Evolutionary conservation across 768 basidiomycete species (phyloP), one percentile per base, ranked within the genome.

Genomic region (Boletus patriciae): DNA sequence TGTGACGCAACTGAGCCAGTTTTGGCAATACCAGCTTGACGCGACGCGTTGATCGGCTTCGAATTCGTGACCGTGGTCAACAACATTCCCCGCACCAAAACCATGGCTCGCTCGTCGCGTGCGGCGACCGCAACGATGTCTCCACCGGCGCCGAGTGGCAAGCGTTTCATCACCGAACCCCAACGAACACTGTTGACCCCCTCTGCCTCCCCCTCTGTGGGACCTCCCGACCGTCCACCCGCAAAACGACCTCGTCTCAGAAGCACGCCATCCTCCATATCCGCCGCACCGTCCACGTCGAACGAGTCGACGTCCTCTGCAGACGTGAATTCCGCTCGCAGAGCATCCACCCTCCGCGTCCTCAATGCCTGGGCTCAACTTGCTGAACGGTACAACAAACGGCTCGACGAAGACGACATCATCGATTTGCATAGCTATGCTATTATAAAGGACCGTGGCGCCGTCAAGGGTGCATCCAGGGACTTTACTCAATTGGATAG

Each of bases 371-470:
- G 90, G 90, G 76, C 81, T 27, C 77, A 81, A 50, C 81, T 92
- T 4, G 88, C 82, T 4, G 83, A 86, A 46, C 81, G 87, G 25
- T 87, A 91, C 66, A 78, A 80, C 34, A 78, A 82, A 49, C 78
- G 79, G 43, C 73, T 90, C 38, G 87, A 89, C 61, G 85, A 92
- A 65, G 90, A 92, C 69, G 90, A 93, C 68, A 85, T 92, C 45
- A 77, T 92, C 33, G 86, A 92, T 64, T 73, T 93, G 3, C 73
- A 76, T 52, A 84, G 82, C 12, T 80, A 78, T 12, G 69, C 80
- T 58, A 76, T 92, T 41, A 74, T 89, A 55, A 83, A 82, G 63
- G 87, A 92, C 68, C 81, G 87, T 56, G 90, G 90, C 2, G 79
- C 88, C 4, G 73, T 88, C 41, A 80, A 82, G 45, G 62, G 65